phyloP scores from a whole-genome alignment of 2,329 filamentous ascomycete species.

The Aspergillus sp. region DNA sequence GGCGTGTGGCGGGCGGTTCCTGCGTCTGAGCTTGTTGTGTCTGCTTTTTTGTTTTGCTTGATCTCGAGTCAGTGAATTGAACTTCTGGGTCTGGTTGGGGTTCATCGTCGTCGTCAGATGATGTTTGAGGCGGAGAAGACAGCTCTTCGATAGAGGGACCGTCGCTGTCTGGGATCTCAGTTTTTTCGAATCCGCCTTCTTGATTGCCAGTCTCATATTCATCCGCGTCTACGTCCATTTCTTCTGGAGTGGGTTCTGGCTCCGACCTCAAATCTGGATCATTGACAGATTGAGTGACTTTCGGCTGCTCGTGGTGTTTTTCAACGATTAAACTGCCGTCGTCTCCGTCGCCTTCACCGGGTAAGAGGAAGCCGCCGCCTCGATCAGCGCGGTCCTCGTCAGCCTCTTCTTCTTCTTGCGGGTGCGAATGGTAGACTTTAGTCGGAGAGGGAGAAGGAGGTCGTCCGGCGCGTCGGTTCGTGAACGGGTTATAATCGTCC shows the following conservation, averaged over 20 bases:
- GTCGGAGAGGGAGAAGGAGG: neutral
- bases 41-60: neutral
- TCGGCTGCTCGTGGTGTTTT: constrained; percentile 14
- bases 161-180: neutral
- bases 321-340: constrained; percentile 33
- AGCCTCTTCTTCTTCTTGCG: constrained; percentile 10
- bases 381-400: constrained; percentile 25
- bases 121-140: constrained; percentile 10
- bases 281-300: neutral
- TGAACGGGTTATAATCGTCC: constrained; percentile 39
- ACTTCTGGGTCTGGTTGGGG: constrained; percentile 9
- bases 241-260: neutral
- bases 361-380: constrained; percentile 33
- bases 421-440: neutral
- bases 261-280: neutral
- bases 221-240: neutral
- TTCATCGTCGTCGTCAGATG: neutral
- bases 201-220: neutral
- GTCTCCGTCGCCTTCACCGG: constrained; percentile 28
- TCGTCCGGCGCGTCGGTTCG: constrained; percentile 10
- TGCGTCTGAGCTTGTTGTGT: neutral
- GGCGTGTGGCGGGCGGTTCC: constrained; percentile 19
- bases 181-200: constrained; percentile 10
- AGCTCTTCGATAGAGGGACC: constrained; percentile 10
- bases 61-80: neutral